Conservation (phyloP, 805 yeast genomes). For the Lipomyces spencermartinsiae region DNA sequence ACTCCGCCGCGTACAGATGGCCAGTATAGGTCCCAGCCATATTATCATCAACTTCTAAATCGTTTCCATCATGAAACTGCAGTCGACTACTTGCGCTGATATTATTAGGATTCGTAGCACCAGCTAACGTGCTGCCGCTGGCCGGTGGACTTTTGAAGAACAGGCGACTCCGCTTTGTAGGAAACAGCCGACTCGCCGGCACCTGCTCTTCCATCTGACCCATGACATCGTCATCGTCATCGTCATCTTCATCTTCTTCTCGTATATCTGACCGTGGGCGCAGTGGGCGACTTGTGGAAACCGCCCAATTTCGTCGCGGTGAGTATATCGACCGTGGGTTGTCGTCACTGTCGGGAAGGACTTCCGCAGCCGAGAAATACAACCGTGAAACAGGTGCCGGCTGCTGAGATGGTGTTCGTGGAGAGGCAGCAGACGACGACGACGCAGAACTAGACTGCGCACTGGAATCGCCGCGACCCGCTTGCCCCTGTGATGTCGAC, state of each 20-base stretch:
- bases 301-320: constrained; percentile 29
- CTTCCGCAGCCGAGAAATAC: constrained; percentile 32
- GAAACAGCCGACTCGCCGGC: constrained; percentile 6
- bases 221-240: constrained; percentile 29
- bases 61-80: constrained; percentile 6
- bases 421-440: constrained; percentile 5
- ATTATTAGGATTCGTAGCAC: constrained; percentile 20
- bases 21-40: constrained; percentile 34
- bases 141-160: constrained; percentile 15
- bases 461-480: constrained; percentile 8
- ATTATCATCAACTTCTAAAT: constrained; percentile 24
- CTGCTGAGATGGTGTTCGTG: constrained; percentile 10
- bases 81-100: constrained; percentile 21
- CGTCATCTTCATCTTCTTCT: constrained; percentile 29
- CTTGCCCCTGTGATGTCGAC: constrained; percentile 26
- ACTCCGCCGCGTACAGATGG: constrained; percentile 35
- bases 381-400: constrained; percentile 27
- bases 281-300: background rate
- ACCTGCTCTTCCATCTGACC: constrained; percentile 19
- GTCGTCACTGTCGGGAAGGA: constrained; percentile 25
- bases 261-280: constrained; percentile 12
- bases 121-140: constrained; percentile 15
- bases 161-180: constrained; percentile 20
- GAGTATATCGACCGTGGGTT: constrained; percentile 26
- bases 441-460: constrained; percentile 3